Conservation (phyloP, 2,329 filamentous ascomycete genomes). For the Microcera coccophila region DNA sequence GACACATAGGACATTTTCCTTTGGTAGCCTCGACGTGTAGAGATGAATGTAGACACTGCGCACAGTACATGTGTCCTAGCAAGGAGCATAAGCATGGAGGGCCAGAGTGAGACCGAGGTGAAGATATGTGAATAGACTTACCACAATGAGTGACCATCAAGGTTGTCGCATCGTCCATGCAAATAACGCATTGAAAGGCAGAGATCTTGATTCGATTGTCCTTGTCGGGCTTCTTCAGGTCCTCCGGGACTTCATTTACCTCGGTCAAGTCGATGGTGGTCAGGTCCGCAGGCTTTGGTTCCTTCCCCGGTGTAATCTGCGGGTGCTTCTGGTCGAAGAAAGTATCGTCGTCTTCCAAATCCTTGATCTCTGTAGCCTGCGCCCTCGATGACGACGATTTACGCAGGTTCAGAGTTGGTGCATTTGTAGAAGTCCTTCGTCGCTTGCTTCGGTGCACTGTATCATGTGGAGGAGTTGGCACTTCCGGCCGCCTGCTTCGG, state of each 20-base stretch:
- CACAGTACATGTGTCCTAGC: conserved; percentile 62
- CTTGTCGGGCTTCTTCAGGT: conserved; percentile 42
- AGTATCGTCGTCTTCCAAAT: conserved; percentile 24
- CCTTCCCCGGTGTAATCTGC: conserved; percentile 10
- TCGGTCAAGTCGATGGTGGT: conserved; percentile 37
- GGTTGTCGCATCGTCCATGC: conserved; percentile 58
- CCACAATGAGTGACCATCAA: conserved; percentile 64
- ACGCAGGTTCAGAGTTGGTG: conserved; percentile 4
- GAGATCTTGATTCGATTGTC: conserved; percentile 51
- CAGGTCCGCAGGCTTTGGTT: conserved; percentile 22
- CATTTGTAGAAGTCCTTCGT: conserved; percentile 19
- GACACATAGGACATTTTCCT: conserved; percentile 61
- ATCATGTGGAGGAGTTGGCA: conserved; percentile 12
- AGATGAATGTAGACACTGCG: conserved; percentile 58
- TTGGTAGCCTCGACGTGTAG: conserved; percentile 54
- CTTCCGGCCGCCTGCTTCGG: conserved; percentile 3
- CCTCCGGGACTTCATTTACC: conserved; percentile 41
- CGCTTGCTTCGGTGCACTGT: conserved; percentile 23
- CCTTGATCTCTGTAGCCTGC: conserved; percentile 7
- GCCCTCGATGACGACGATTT: conserved; percentile 7
- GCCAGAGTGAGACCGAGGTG: background rate
- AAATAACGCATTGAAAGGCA: conserved; percentile 62
- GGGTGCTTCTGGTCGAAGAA: conserved; percentile 25
- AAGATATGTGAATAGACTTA: conserved; percentile 40
- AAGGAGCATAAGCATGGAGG: conserved; percentile 14